A percentile compares a stretch with the other conserved stretches of the same genome.
Conservation (phyloP, 495 filamentous ascomycete genomes). For the Penicillium cosmopolitanum region DNA sequence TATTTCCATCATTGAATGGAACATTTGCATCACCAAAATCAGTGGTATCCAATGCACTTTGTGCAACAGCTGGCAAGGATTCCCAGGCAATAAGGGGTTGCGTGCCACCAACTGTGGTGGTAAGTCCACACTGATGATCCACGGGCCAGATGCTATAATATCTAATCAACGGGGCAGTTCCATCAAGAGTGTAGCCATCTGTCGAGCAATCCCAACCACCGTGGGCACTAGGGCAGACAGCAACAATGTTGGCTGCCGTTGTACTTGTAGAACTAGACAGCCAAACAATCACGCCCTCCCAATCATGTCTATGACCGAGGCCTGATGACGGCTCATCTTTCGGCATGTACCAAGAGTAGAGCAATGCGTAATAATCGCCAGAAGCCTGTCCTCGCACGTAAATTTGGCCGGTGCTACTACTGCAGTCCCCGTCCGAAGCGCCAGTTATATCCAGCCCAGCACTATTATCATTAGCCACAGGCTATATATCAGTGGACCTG, state of each 20-base stretch:
- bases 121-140: conserved; percentile 51
- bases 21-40: conserved; percentile 28
- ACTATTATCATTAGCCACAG: conserved; percentile 17
- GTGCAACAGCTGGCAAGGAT: conserved; percentile 39
- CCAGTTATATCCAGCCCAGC: conserved; percentile 47
- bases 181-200: conserved; percentile 38
- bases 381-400: conserved; percentile 45
- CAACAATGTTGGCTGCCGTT: conserved; percentile 47
- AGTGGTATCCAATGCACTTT: conserved; percentile 25
- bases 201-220: conserved; percentile 54
- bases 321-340: conserved; percentile 48
- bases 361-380: conserved; percentile 46
- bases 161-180: conserved; percentile 45
- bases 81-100: conserved; percentile 61
- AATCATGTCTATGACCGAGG: conserved; percentile 55
- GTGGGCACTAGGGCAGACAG: conserved; percentile 55
- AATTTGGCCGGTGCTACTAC: conserved; percentile 51
- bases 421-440: conserved; percentile 42
- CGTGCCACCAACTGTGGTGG: conserved; percentile 46
- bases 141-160: conserved; percentile 55
- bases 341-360: conserved; percentile 60
- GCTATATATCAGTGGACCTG: background rate
- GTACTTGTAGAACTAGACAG: conserved; percentile 38
- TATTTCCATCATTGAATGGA: conserved; percentile 26
- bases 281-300: conserved; percentile 57